Evolutionary conservation across 139 green algal genomes (phyloP), one percentile per base, ranked within the genome.

Genomic region (Chlamydomonas sphaeroides): DNA sequence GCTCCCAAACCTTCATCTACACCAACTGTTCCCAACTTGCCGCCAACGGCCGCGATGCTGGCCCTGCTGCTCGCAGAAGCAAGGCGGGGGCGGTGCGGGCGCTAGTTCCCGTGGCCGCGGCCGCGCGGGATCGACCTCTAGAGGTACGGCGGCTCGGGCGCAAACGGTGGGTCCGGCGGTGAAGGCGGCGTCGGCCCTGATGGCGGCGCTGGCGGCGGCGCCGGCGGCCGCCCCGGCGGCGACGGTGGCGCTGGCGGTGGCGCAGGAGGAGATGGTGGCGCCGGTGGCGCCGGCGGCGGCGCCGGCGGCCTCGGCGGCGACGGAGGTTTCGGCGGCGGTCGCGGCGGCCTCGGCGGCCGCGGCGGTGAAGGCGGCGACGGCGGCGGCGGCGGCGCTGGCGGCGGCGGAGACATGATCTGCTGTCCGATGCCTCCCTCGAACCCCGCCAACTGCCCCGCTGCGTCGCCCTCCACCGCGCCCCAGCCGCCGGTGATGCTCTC

Each of bases 361-460:
- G 69, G 18, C 18, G 74, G 59, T 3, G 28, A 26, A 7, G 32
- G 30, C 15, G 30, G 21, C 20, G 72, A 30, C 14, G 59, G 59
- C 59, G 59, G 6, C 10, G 59, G 59, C n/a, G n/a, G n/a, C 6
- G 59, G n/a, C n/a, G 59, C 30, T 14, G 59, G 59, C 11, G n/a
- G n/a, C n/a, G 59, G 59, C 30, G 59, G n/a, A n/a, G 5, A 6
- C 1, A 14, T 41, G 17, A 38, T 41, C 38, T 68, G 59, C 35
- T 68, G 57, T 30, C 56, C 28, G 11, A 85, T 36, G 5, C 67
- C 67, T 15, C 79, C 79, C 33, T 79, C 41, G 25, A 78, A 76
- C 23, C 68, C 53, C 23, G 63, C 39, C 28, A 65, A 78, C 49
- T 85, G 79, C 28, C 25, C 32, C 30, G 53, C 18, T 3, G 79